phyloP scores from a whole-genome alignment of 163 green algal genomes.

The Chlamydomonas reinhardtii region DNA sequence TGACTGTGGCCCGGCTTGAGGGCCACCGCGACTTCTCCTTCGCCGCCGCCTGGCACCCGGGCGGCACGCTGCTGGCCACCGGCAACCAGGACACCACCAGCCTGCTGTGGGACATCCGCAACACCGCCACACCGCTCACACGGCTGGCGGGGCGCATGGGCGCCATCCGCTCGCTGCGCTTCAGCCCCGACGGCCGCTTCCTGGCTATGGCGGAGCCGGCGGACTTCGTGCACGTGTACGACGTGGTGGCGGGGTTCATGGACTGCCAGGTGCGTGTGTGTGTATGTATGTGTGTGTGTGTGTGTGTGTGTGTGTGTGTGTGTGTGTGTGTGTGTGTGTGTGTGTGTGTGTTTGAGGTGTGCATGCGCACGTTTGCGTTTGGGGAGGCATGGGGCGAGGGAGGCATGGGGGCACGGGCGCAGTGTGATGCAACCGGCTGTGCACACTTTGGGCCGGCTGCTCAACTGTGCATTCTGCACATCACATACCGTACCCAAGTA shows the following conservation, averaged over 20 bases:
- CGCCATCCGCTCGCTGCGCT: conserved; percentile 83
- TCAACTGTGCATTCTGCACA: too few species aligned
- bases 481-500: too few species aligned
- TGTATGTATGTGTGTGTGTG: too few species aligned
- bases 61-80: conserved; percentile 87
- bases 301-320: too few species aligned
- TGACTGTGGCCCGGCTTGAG: conserved; percentile 60
- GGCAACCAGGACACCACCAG: conserved; percentile 94
- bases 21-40: conserved; percentile 96
- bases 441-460: too few species aligned
- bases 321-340: too few species aligned
- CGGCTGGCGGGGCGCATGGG: conserved; percentile 71
- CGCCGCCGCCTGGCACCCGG: conserved; percentile 92
- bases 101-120: conserved; percentile 86
- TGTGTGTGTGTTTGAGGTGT: too few species aligned
- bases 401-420: too few species aligned
- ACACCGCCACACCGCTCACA: conserved; percentile 51
- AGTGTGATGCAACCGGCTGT: too few species aligned
- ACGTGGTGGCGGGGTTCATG: conserved; percentile 68
- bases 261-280: conserved; percentile 45
- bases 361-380: too few species aligned
- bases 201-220: conserved; percentile 90
- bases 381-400: too few species aligned
- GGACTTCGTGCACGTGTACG: conserved; percentile 95
- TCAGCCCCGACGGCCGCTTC: conserved; percentile 77